Conservation (phyloP, 2,329 filamentous ascomycete genomes). For the Ramularia collo-cygni region DNA sequence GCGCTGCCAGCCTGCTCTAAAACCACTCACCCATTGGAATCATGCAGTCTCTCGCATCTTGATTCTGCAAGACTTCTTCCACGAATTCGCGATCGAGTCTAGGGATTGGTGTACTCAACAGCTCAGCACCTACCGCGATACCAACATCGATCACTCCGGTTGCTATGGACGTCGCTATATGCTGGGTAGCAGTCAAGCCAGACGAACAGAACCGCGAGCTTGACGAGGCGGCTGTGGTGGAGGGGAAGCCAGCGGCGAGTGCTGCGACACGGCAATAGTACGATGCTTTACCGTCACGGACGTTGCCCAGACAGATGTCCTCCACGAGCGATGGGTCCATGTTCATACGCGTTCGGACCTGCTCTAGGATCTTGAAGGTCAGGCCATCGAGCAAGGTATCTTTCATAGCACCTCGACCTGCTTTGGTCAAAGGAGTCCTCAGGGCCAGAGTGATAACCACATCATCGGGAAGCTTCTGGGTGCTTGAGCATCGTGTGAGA, state of each 20-base stretch:
- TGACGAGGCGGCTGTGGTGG: conserved; percentile 70
- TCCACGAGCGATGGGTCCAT: conserved; percentile 31
- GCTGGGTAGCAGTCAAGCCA: conserved; percentile 68
- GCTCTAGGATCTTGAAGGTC: conserved; percentile 72
- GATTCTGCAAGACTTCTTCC: conserved; percentile 61
- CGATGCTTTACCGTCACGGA: conserved; percentile 70
- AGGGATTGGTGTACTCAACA: conserved; percentile 86
- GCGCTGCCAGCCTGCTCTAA: too few relatives aligned
- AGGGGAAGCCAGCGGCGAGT: conserved; percentile 84
- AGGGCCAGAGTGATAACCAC: conserved; percentile 90
- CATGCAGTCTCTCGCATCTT: conserved; percentile 74
- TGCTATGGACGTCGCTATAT: conserved; percentile 69
- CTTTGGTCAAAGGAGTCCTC: conserved; percentile 84
- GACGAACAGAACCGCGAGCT: conserved; percentile 85
- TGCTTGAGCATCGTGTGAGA: conserved; percentile 1
- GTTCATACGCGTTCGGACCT: conserved; percentile 34
- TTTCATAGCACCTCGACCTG: conserved; percentile 87
- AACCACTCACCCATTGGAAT: conserved; percentile 70
- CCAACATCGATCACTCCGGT: conserved; percentile 64
- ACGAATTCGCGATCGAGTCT: conserved; percentile 69
- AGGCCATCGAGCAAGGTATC: conserved; percentile 86
- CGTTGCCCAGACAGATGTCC: conserved; percentile 89
- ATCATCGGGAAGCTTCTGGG: conserved; percentile 75
- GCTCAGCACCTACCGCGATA: conserved; percentile 83
- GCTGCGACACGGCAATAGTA: conserved; percentile 83